Percentiles rank a stretch among this genome's conserved stretches.
Evolutionary conservation across 805 yeast species (phyloP).

Genomic region (Candida insectorum): DNA sequence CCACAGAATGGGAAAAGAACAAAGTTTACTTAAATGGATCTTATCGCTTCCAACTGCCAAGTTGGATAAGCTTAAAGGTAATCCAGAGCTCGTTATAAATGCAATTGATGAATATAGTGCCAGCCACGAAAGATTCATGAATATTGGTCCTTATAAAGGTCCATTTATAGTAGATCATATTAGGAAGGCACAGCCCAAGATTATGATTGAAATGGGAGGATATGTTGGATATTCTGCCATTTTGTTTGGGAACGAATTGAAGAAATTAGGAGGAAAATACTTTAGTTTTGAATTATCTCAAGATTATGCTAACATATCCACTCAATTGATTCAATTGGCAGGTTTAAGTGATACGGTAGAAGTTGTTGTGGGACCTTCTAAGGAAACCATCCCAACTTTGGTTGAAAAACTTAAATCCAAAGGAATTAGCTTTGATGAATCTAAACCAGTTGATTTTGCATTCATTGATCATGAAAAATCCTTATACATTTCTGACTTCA

Average conservation of each 20-base stretch:
- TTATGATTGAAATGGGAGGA: constrained; percentile 31
- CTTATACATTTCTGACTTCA: constrained; percentile 37
- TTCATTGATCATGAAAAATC: constrained; percentile 41
- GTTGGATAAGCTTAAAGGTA: constrained; percentile 20
- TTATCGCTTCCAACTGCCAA: constrained; percentile 19
- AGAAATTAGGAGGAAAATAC: constrained; percentile 23
- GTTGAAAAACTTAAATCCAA: constrained; percentile 12
- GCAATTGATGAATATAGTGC: constrained; percentile 27
- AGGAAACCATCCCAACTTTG: constrained; percentile 23
- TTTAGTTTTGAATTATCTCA: constrained; percentile 30
- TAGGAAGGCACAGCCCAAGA: constrained; percentile 17
- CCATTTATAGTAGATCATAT: constrained; percentile 21
- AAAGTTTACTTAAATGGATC: constrained; percentile 20
- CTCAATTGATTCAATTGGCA: constrained; percentile 27
- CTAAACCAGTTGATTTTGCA: constrained; percentile 27
- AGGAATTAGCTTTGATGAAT: constrained; percentile 4
- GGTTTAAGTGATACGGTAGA: constrained; percentile 29
- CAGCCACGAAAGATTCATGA: constrained; percentile 28
- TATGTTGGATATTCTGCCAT: constrained; percentile 38
- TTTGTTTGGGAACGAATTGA: constrained; percentile 25
- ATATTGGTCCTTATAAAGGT: constrained; percentile 30
- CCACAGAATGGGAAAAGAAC: constrained; percentile 23
- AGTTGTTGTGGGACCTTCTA: constrained; percentile 31
- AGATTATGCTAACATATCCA: constrained; percentile 29
- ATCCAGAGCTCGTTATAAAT: constrained; percentile 29